These are phyloP conservation scores for Fomitopsis serialis DNA, from an alignment of 768 basidiomycete genomes.

Conservation along the genomic window DNA sequence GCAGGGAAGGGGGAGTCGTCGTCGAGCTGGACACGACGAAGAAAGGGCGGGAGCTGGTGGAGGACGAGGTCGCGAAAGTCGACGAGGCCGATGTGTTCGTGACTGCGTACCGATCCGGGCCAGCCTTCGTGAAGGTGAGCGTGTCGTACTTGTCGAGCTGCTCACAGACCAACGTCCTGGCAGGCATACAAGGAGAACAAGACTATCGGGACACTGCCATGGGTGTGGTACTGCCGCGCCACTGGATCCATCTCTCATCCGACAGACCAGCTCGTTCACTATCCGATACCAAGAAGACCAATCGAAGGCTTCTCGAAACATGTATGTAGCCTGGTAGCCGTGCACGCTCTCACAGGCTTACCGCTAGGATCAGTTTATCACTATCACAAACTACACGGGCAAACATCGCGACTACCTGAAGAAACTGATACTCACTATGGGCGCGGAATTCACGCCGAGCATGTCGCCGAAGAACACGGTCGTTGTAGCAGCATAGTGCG, in stretches of 20 bases:
- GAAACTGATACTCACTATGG: slow-evolving; percentile 70
- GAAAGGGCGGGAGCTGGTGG: slow-evolving; percentile 19
- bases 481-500: slow-evolving; percentile 81
- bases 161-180: neutral
- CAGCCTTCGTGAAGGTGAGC: slow-evolving; percentile 62
- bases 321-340: slow-evolving; percentile 36
- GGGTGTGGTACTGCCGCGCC: slow-evolving; percentile 77
- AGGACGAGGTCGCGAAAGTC: slow-evolving; percentile 37
- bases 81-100: slow-evolving; percentile 68
- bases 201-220: slow-evolving; percentile 73
- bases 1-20: slow-evolving; percentile 51
- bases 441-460: slow-evolving; percentile 75
- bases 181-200: slow-evolving; percentile 58
- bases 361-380: slow-evolving; percentile 51
- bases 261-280: slow-evolving; percentile 76
- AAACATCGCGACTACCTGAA: slow-evolving; percentile 85
- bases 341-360: neutral
- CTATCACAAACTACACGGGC: slow-evolving; percentile 87
- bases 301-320: slow-evolving; percentile 56
- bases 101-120: slow-evolving; percentile 61
- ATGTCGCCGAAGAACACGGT: slow-evolving; percentile 76
- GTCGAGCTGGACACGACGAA: slow-evolving; percentile 22
- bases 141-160: neutral
- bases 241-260: slow-evolving; percentile 58
- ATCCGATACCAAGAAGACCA: slow-evolving; percentile 62